phyloP scores from a whole-genome alignment of 2,329 filamentous ascomycete species.

The Fusarium tricinctum region DNA sequence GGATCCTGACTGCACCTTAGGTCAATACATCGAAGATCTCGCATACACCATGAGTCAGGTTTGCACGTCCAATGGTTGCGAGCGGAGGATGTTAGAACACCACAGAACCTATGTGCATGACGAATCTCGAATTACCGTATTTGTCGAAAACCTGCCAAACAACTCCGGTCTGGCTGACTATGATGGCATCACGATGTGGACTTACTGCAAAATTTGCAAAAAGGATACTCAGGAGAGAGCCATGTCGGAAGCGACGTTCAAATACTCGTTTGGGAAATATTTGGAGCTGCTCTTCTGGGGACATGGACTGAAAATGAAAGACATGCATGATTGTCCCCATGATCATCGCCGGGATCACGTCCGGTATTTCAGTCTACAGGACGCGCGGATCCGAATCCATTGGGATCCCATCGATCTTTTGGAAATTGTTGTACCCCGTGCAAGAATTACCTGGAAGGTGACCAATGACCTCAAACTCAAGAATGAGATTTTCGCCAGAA shows the following conservation, averaged over 20 bases:
- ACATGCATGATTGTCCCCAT: conserved; percentile 82
- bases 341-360: conserved; percentile 94
- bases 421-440: conserved; percentile 92
- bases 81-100: conserved; percentile 90
- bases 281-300: conserved; percentile 98
- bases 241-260: conserved; percentile 96
- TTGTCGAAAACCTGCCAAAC: conserved; percentile 75
- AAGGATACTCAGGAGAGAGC: conserved; percentile 89
- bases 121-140: conserved; percentile 91
- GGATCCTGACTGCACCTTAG: conserved; percentile 91
- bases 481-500: conserved; percentile 88
- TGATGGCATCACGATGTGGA: conserved; percentile 94
- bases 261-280: conserved; percentile 98
- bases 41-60: conserved; percentile 81
- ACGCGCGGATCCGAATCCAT: conserved; percentile 88
- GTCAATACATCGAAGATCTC: conserved; percentile 94
- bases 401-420: conserved; percentile 94
- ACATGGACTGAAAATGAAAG: conserved; percentile 80
- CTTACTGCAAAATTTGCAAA: conserved; percentile 90
- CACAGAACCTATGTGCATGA: conserved; percentile 98
- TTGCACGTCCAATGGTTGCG: conserved; percentile 87
- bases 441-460: conserved; percentile 96
- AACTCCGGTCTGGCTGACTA: conserved; percentile 59
- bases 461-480: conserved; percentile 93
- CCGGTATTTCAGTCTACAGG: conserved; percentile 90